phyloP scores from a whole-genome alignment of 2,329 filamentous ascomycete genomes.

The Ophiocordyceps polyrhachis-furcata region DNA sequence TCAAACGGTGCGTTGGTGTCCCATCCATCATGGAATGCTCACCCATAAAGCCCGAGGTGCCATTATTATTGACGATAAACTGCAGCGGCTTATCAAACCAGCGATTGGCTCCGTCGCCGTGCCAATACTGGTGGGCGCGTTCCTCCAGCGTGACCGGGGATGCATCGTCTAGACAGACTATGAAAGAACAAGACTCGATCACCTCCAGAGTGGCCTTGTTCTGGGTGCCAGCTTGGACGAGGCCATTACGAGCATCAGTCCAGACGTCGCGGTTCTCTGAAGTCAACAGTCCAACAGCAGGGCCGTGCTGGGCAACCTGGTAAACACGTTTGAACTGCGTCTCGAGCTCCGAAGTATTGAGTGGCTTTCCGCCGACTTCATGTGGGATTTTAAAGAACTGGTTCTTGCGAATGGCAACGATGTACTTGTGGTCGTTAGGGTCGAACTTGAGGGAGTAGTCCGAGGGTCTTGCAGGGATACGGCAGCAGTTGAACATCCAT shows the following conservation, averaged over 20 bases:
- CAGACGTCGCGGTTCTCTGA: conserved; percentile 87
- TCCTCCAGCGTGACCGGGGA: conserved; percentile 85
- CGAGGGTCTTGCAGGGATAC: conserved; percentile 62
- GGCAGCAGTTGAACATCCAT: conserved; percentile 95
- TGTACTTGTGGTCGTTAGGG: conserved; percentile 60
- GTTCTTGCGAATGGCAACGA: conserved; percentile 84
- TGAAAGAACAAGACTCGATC: conserved; percentile 77
- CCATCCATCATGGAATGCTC: conserved; percentile 99
- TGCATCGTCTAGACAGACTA: conserved; percentile 86
- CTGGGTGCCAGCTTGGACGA: conserved; percentile 57
- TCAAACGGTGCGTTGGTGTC: conserved; percentile 88
- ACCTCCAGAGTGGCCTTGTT: conserved; percentile 63
- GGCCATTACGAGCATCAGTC: conserved; percentile 61
- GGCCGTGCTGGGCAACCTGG: conserved; percentile 48
- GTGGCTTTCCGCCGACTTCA: conserved; percentile 63
- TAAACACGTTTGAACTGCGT: conserved; percentile 76
- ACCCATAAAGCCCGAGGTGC: conserved; percentile 91
- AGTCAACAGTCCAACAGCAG: conserved; percentile 69
- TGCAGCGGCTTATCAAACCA: conserved; percentile 98
- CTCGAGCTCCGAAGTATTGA: conserved; percentile 81
- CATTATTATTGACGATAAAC: conserved; percentile 97
- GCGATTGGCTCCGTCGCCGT: conserved; percentile 85
- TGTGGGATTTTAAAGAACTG: conserved; percentile 88
- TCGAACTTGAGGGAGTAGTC: conserved; percentile 75
- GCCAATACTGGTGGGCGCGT: conserved; percentile 93